Conservation (phyloP, 208 protist species). For the Leishmania lainsoni region DNA sequence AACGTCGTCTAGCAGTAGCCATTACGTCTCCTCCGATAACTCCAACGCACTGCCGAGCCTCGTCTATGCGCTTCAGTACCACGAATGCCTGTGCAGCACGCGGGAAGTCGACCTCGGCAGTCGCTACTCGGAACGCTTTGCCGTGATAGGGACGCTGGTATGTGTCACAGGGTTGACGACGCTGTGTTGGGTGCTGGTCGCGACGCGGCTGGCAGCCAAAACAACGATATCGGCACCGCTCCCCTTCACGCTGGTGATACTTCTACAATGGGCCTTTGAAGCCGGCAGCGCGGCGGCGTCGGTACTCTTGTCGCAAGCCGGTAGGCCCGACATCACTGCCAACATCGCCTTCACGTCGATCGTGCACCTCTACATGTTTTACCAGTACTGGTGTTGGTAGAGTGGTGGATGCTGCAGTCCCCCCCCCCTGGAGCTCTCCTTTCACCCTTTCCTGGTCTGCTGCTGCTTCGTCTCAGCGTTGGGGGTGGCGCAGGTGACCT, state of each 20-base stretch:
- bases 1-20: constrained; percentile 12
- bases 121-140: constrained; percentile 43
- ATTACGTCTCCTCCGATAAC: constrained; percentile 37
- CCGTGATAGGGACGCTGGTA: constrained; percentile 23
- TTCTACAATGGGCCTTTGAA: constrained; percentile 71
- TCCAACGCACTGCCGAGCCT: constrained; percentile 42
- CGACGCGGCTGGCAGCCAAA: constrained; percentile 35
- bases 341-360: constrained; percentile 71
- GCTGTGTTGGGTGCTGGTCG: constrained; percentile 38
- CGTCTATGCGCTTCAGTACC: constrained; percentile 46
- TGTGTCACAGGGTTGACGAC: constrained; percentile 15
- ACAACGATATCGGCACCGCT: constrained; percentile 32
- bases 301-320: constrained; percentile 53
- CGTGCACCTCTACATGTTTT: constrained; percentile 74
- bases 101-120: constrained; percentile 20
- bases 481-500: constrained; percentile 46
- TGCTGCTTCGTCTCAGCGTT: constrained; percentile 67
- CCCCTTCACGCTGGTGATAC: constrained; percentile 54
- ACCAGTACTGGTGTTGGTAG: constrained; percentile 49
- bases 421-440: constrained; percentile 57
- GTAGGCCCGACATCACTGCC: constrained; percentile 77
- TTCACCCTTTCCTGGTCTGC: constrained; percentile 61
- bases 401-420: constrained; percentile 17
- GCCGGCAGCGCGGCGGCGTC: constrained; percentile 52
- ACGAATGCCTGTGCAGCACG: constrained; percentile 25